Conservation (phyloP, 2,329 filamentous ascomycete genomes). For the Alternaria rosae region DNA sequence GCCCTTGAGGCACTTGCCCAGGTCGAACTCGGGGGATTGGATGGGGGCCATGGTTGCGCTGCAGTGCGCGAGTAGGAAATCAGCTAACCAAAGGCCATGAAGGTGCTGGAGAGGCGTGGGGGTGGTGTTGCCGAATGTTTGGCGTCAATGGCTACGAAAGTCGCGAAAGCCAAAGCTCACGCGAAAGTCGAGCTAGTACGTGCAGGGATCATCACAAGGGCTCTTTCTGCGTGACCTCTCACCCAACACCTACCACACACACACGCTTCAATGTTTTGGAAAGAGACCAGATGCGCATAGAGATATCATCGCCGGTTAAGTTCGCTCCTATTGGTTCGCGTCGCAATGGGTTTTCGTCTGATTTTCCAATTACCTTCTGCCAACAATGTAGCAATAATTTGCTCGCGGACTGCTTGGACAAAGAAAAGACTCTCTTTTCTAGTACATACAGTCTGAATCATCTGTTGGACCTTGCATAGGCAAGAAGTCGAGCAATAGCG, state of each 20-base stretch:
- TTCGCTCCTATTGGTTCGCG: neutral
- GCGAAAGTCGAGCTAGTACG: constrained; percentile 21
- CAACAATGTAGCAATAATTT: neutral
- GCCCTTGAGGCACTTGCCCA: constrained; percentile 85
- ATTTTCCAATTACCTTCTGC: neutral
- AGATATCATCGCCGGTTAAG: neutral
- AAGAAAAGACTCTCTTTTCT: rapidly evolving
- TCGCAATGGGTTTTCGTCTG: neutral
- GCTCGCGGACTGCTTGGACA: neutral
- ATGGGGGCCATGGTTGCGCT: constrained; percentile 49
- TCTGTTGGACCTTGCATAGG: neutral
- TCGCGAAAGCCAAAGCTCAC: constrained; percentile 28
- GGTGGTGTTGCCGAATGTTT: constrained; percentile 29
- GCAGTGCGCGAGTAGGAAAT: constrained; percentile 37
- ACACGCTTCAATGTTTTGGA: neutral
- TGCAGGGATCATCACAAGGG: constrained; percentile 17
- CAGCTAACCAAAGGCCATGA: constrained; percentile 46
- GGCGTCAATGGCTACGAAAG: constrained; percentile 26
- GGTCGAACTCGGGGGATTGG: constrained; percentile 65
- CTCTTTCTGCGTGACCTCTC: constrained; percentile 1
- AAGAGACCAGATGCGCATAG: neutral
- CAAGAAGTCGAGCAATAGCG: neutral
- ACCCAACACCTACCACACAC: neutral
- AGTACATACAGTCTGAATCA: neutral
- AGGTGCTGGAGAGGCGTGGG: constrained; percentile 25